Conservation (phyloP, 129 eudicot species). For the Lonicera japonica region DNA sequence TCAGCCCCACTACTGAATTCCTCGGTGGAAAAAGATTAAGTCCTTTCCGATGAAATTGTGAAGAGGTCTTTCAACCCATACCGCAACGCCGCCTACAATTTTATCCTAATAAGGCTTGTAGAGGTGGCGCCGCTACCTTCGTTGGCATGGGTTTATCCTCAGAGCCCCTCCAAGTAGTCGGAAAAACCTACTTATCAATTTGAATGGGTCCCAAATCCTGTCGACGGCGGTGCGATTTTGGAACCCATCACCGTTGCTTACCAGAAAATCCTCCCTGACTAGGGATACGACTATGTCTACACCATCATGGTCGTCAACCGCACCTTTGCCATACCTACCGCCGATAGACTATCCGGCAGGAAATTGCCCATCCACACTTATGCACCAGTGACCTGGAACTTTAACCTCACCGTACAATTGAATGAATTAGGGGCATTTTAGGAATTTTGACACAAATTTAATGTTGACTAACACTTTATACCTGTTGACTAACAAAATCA, state of each 20-base stretch:
- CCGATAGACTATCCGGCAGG: constrained; percentile 39
- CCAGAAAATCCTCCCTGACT: constrained; percentile 57
- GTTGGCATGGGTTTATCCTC: constrained; percentile 65
- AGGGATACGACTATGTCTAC: constrained; percentile 90
- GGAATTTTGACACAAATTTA: too few species aligned
- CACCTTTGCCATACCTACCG: constrained; percentile 43
- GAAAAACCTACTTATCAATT: constrained; percentile 55
- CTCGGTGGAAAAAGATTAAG: neutral
- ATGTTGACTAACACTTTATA: too few species aligned
- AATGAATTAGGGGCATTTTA: too few species aligned
- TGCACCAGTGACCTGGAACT: constrained; percentile 40
- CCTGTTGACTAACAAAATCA: too few species aligned
- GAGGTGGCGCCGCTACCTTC: constrained; percentile 68
- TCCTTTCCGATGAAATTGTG: constrained; percentile 10
- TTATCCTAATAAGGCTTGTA: constrained; percentile 77
- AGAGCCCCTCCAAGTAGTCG: constrained; percentile 64
- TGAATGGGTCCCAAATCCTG: constrained; percentile 41
- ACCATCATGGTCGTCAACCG: constrained; percentile 77
- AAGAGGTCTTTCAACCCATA: constrained; percentile 55
- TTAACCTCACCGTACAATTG: constrained; percentile 42
- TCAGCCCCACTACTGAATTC: neutral
- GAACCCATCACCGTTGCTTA: constrained; percentile 20
- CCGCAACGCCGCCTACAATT: constrained; percentile 75
- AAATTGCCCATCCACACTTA: constrained; percentile 45
- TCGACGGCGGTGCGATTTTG: neutral